phyloP scores from a whole-genome alignment of 106 monocot genomes.

The Vanilla planifolia region DNA sequence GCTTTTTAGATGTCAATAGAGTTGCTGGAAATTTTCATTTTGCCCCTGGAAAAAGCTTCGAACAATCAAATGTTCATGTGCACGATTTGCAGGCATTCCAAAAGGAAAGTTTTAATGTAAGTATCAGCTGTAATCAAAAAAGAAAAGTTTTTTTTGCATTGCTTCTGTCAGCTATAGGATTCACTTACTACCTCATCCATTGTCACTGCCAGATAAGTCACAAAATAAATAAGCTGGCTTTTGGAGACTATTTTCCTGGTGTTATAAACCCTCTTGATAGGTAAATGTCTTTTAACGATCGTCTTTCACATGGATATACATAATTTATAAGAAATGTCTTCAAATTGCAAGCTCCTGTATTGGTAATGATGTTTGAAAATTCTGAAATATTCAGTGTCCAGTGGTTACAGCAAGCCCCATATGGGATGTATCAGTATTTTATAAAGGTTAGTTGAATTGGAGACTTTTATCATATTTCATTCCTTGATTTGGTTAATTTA shows the following conservation, averaged over 20 bases:
- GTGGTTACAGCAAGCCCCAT: slow-evolving; percentile 70
- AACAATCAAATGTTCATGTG: slow-evolving; percentile 81
- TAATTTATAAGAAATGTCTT: background rate
- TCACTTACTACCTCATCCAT: background rate
- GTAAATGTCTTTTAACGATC: slow-evolving; percentile 32
- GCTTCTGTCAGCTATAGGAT: slow-evolving; percentile 6
- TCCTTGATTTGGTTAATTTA: background rate
- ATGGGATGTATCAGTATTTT: slow-evolving; percentile 95
- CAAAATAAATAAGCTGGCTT: slow-evolving; percentile 74
- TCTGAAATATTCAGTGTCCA: slow-evolving; percentile 39
- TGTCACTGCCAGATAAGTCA: slow-evolving; percentile 62
- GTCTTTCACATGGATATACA: background rate
- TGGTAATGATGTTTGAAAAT: slow-evolving; percentile 7
- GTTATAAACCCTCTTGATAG: slow-evolving; percentile 95
- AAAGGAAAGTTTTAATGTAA: slow-evolving; percentile 92
- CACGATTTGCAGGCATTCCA: slow-evolving; percentile 82
- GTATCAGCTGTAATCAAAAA: slow-evolving; percentile 3
- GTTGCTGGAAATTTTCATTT: slow-evolving; percentile 99
- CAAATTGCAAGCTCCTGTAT: background rate
- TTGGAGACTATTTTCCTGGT: slow-evolving; percentile 78
- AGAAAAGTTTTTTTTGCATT: slow-evolving; percentile 5
- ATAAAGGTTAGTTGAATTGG: slow-evolving; percentile 45
- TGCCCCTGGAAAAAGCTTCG: slow-evolving; percentile 96
- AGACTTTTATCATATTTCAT: background rate
- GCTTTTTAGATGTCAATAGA: slow-evolving; percentile 90